These are phyloP conservation scores for Lactarius akahatsu DNA, from an alignment of 768 basidiomycete genomes.

Conservation along the genomic window DNA sequence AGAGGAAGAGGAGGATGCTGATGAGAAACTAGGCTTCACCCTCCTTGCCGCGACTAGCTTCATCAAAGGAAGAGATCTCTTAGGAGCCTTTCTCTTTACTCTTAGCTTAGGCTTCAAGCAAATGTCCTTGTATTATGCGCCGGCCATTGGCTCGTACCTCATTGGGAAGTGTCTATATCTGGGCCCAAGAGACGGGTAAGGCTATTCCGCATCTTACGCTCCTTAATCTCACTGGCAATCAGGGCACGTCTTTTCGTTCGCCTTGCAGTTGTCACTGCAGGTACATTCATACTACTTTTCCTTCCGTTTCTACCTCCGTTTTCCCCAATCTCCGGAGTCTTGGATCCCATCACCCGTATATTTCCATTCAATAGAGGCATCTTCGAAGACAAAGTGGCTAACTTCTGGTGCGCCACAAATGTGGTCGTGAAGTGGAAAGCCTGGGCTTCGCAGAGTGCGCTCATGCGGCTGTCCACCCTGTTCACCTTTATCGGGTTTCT, in stretches of 20 bases:
- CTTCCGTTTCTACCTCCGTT: slow-evolving; percentile 77
- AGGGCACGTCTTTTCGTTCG: slow-evolving; percentile 57
- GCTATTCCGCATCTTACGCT: slow-evolving; percentile 1
- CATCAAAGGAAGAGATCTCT: slow-evolving; percentile 61
- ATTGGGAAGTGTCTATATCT: slow-evolving; percentile 86
- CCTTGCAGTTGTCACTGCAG: slow-evolving; percentile 59
- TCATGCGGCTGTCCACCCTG: slow-evolving; percentile 64
- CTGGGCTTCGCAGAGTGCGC: slow-evolving; percentile 45
- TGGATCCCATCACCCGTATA: slow-evolving; percentile 73
- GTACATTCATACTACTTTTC: slow-evolving; percentile 70
- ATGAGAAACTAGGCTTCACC: slow-evolving; percentile 53
- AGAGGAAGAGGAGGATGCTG: background rate
- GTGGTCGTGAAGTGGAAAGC: slow-evolving; percentile 83
- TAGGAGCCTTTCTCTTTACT: slow-evolving; percentile 79
- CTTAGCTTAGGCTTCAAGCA: slow-evolving; percentile 92
- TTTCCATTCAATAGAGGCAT: slow-evolving; percentile 91
- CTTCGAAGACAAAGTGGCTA: slow-evolving; percentile 96
- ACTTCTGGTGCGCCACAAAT: slow-evolving; percentile 95
- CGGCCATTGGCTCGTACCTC: slow-evolving; percentile 87
- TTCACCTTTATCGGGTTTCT: slow-evolving; percentile 72
- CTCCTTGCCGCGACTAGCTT: slow-evolving; percentile 70
- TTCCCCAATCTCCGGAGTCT: slow-evolving; percentile 44
- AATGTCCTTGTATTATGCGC: slow-evolving; percentile 93
- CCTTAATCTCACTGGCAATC: slow-evolving; percentile 8
- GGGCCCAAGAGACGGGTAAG: slow-evolving; percentile 69